Evolutionary conservation across 495 filamentous ascomycete genomes (phyloP), one percentile per base, ranked within the genome.

Genomic region (Penicillium herquei): DNA sequence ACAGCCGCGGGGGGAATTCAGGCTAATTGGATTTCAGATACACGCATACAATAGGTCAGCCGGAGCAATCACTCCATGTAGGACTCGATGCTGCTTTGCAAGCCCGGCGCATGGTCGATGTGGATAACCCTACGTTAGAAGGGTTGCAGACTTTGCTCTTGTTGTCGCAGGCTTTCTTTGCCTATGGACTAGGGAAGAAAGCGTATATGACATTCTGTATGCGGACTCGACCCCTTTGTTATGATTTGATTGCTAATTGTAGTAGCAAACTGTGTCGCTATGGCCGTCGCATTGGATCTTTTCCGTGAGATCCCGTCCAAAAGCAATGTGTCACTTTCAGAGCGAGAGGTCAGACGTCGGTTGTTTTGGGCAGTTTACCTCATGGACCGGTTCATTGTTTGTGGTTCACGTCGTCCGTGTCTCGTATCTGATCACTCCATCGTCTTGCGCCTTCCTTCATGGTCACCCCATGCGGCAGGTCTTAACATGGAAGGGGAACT

Each of bases 351-450:
- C 58, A 78, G 87, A 37, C 80, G 90, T 42, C 78, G 85, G 21
- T 69, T 95, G 16, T 95, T 95, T 65, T 95, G 90, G 90, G 82
- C 87, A 5, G 89, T 87, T 56, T 95, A 92, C 60, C 74, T 92
- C 16, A 84, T 92, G 71, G 90, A 95, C 67, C 82, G 87, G 30
- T 93, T 92, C 55, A 79, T 86, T 42, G 82, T 86, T 1, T 88
- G 87, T 59, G 90, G 90, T 14, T 92, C 89, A 1, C 87, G 86
- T 57, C 82, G 90, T 7, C 89, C 90, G 0, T 87, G 87, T 54
- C 75, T 92, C 17, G 83, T 93, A 17, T 81, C 84, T 21, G 90
- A 92, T 64, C 82, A 89, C 57, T 87, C 84, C 7, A 86, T 92
- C 48, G 71, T 87, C 5, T 68, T 95, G 43, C 83, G 87, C 11